A percentile compares a stretch with the other conserved stretches of the same genome.
Evolutionary conservation across 768 basidiomycete species (phyloP).

Genomic region (Phanerodontia chrysosporium): DNA sequence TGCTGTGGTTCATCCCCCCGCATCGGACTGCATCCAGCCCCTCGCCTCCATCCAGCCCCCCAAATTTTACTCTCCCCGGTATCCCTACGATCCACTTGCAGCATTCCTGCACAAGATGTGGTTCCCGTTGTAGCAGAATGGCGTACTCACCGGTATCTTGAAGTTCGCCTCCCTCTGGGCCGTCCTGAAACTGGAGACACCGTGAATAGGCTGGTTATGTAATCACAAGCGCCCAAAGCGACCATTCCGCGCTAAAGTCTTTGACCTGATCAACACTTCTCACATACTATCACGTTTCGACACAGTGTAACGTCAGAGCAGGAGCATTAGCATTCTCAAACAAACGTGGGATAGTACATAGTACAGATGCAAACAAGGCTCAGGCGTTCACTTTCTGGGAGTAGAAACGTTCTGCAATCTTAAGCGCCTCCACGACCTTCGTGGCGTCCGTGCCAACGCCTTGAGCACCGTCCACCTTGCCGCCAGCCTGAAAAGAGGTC

Average conservation of each 20-base stretch:
- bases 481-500: conserved; percentile 67
- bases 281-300: no score
- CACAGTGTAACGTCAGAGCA: no score
- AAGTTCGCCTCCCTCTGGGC: conserved; percentile 3
- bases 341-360: no score
- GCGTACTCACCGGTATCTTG: conserved; percentile 12
- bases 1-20: conserved; percentile 7
- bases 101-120: background rate
- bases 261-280: no score
- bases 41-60: background rate
- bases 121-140: background rate
- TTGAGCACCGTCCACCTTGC: conserved; percentile 89
- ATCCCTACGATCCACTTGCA: background rate
- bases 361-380: no score
- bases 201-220: background rate
- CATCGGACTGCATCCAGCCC: conserved; percentile 10
- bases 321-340: no score
- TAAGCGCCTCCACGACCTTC: conserved; percentile 65
- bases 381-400: background rate
- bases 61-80: background rate
- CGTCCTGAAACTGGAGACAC: background rate
- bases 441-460: conserved; percentile 72
- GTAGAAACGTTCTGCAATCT: conserved; percentile 42
- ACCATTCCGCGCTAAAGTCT: no score
- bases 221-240: background rate